Evolutionary conservation across 306 rosid genomes (phyloP).

Genomic region (Pterocarpus santalinus): DNA sequence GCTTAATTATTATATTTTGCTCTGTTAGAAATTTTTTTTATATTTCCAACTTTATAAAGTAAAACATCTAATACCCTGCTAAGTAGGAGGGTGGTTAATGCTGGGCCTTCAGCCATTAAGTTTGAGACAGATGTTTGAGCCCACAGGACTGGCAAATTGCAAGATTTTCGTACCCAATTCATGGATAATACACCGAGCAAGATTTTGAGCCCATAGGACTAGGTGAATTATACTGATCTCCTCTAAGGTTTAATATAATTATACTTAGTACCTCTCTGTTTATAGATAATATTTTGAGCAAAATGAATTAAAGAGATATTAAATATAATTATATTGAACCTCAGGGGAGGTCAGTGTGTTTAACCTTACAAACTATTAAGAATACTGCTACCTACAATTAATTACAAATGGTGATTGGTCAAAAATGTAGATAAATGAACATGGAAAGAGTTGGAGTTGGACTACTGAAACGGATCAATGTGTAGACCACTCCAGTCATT

Average conservation of each 20-base stretch:
- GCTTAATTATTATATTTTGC: neutral
- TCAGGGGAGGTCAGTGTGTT: too few relatives aligned
- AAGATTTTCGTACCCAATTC: neutral
- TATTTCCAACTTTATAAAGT: neutral
- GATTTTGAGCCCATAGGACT: too few relatives aligned
- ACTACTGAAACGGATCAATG: neutral
- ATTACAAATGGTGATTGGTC: neutral
- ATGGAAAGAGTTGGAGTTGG: too few relatives aligned
- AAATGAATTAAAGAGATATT: too few relatives aligned
- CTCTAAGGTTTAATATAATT: too few relatives aligned
- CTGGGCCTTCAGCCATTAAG: neutral
- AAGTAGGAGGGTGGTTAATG: neutral
- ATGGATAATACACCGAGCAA: neutral
- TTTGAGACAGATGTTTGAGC: neutral
- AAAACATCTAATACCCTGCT: neutral
- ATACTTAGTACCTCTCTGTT: too few relatives aligned
- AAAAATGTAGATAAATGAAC: too few relatives aligned
- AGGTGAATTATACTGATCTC: too few relatives aligned
- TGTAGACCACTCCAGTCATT: neutral
- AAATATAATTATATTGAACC: too few relatives aligned
- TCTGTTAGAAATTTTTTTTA: neutral
- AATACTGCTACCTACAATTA: neutral
- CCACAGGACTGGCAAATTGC: neutral
- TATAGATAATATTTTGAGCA: too few relatives aligned
- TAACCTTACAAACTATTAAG: too few relatives aligned